Conservation (phyloP, 345 rosid species). For the Hibiscus mutabilis region DNA sequence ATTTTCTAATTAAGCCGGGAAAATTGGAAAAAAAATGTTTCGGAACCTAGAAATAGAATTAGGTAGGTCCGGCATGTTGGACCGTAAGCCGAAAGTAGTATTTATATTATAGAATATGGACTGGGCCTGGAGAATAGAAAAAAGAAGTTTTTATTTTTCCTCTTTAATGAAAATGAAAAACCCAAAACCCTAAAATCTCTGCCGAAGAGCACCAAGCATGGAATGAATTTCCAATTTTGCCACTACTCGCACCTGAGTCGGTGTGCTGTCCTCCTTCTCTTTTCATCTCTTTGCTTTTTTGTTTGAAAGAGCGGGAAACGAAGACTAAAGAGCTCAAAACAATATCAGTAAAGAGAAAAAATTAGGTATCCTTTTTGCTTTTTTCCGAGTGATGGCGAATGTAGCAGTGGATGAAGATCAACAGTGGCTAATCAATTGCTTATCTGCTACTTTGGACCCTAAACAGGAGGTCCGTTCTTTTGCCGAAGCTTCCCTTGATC, state of each 20-base stretch:
- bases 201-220: background rate
- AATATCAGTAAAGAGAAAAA: background rate
- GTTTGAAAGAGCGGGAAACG: constrained; percentile 21
- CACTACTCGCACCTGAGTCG: background rate
- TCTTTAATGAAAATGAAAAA: background rate
- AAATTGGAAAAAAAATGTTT: too few relatives aligned
- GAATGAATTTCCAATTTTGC: background rate
- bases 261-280: background rate
- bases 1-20: too few relatives aligned
- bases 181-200: background rate
- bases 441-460: constrained; percentile 84
- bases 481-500: constrained; percentile 76
- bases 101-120: background rate
- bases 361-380: background rate
- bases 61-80: background rate
- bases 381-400: constrained; percentile 17
- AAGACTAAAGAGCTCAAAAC: background rate
- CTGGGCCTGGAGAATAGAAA: background rate
- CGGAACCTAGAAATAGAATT: too few relatives aligned
- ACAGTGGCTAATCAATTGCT: constrained; percentile 84
- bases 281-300: background rate
- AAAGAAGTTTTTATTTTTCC: background rate
- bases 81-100: background rate
- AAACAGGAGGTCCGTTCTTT: constrained; percentile 74
- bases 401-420: constrained; percentile 60